Evolutionary conservation across 23 red algal genomes (phyloP).

Genomic region (Cyanidiococcus yangmingshanensis): DNA sequence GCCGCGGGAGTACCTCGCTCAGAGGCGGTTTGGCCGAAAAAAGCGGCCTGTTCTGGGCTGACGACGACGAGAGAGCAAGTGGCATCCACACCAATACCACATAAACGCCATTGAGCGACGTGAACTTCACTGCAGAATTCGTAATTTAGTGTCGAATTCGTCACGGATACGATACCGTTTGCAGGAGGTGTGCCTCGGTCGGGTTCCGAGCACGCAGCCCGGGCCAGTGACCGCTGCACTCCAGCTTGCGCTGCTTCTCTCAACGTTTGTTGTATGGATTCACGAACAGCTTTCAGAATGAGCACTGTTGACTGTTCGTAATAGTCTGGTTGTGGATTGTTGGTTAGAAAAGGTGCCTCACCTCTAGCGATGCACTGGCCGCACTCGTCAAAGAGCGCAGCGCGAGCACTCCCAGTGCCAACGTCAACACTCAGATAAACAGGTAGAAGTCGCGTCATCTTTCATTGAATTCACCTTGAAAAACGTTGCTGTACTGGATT

Average conservation of each 20-base stretch:
- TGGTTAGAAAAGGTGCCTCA: background rate
- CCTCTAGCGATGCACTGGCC: background rate
- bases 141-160: too few relatives aligned
- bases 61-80: background rate
- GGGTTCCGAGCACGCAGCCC: too few relatives aligned
- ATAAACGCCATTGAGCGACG: background rate
- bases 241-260: too few relatives aligned
- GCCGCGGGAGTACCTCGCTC: too few relatives aligned
- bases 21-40: too few relatives aligned
- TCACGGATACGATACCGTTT: too few relatives aligned
- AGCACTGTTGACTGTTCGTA: conserved; percentile 10
- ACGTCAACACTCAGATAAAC: conserved; percentile 17
- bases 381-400: background rate
- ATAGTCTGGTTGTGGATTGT: background rate
- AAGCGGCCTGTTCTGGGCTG: background rate
- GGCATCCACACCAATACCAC: conserved; percentile 8
- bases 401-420: background rate
- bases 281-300: background rate
- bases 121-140: too few relatives aligned
- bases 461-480: too few relatives aligned
- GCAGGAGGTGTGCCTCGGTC: too few relatives aligned
- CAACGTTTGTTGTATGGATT: background rate
- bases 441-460: background rate
- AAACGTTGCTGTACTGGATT: too few relatives aligned
- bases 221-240: too few relatives aligned